Base-by-base conservation (phyloP, 2,329 filamentous ascomycete genomes). In the Juglanconis juglandina region DNA sequence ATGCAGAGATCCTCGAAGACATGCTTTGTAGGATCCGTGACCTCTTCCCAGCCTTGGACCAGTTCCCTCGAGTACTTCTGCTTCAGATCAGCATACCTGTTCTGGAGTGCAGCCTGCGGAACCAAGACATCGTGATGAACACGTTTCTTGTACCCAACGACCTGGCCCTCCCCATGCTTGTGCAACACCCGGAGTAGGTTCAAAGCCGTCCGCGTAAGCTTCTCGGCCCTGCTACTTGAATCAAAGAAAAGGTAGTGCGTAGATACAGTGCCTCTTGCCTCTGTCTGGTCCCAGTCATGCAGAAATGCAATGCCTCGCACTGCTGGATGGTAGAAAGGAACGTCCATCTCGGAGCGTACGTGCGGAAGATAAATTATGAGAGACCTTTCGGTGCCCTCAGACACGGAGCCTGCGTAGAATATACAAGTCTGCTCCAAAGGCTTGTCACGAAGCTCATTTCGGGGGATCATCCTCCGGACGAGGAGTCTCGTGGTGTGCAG, bases 1-100 rank as follows among this genome's bases (percentile, higher is more conserved):
- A 99, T 97, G 4, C 87, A 84, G 24, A 99, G 77, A 70, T 98
- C 94, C 71, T 99, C 95, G 73, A 97, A 98, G 3, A 98, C 92
- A 70, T 98, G 93, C 72, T 98, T 99, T 14, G 80, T 79, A 0
- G 93, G 91, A 70, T 96, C 92, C 0, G 93, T 98, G 55, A 83
- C 83, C 76, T 98, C 95, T 13, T 87, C 87, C 95, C 94, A 99
- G 1, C 75, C 77, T n/a, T 84, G 74, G 13, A 92, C 88, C 11
- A 99, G 77, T 1, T 75, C 69, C 24, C 84, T 82, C 1, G 91
- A 92, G 71, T 98, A 92, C 67, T 84, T 89, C 56, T 84, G 78
- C 75, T 98, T 98, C 6, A 99, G 81, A 17, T 81, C 79, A 0
- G 88, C 81, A 71, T 97, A 98, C 0, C 88, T 93, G 68, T 93